These are phyloP conservation scores for Gymnopus androsaceus DNA, from an alignment of 1,284 basidiomycete species.

Conservation along the genomic window DNA sequence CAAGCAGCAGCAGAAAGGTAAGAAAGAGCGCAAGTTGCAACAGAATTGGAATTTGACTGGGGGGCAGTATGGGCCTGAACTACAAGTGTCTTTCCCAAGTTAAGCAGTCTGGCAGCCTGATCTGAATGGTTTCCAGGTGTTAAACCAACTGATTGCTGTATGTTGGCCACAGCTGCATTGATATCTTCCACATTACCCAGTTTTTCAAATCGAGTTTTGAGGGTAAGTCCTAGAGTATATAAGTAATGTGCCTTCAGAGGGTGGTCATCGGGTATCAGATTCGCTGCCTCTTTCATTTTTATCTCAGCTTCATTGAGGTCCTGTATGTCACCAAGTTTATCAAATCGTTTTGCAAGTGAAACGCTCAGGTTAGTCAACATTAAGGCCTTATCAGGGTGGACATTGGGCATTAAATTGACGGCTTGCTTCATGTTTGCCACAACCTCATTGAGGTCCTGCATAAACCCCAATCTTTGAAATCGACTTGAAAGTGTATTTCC, in stretches of 20 bases:
- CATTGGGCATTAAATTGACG: not conserved
- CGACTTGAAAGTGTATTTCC: not conserved
- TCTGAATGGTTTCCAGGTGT: not conserved
- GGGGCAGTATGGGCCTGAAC: too few species aligned
- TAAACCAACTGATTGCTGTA: not conserved
- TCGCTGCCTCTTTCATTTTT: slow-evolving; percentile 11
- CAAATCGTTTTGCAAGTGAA: not conserved
- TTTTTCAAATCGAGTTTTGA: not conserved
- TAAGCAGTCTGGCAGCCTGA: not conserved
- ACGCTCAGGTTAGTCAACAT: not conserved
- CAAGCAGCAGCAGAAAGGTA: too few species aligned
- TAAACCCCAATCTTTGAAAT: not conserved
- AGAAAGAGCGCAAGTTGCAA: too few species aligned
- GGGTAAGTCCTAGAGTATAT: not conserved
- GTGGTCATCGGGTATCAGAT: not conserved
- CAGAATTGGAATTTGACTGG: too few species aligned
- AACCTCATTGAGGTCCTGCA: not conserved
- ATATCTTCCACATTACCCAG: slow-evolving; percentile 2
- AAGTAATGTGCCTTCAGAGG: not conserved
- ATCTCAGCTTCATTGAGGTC: slow-evolving; percentile 14
- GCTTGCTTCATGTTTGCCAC: not conserved
- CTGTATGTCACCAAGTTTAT: not conserved
- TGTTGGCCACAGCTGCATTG: not conserved
- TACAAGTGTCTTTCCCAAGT: not conserved
- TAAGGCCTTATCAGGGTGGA: not conserved